phyloP scores from a whole-genome alignment of 495 filamentous ascomycete species.

The Penicillium canariense region DNA sequence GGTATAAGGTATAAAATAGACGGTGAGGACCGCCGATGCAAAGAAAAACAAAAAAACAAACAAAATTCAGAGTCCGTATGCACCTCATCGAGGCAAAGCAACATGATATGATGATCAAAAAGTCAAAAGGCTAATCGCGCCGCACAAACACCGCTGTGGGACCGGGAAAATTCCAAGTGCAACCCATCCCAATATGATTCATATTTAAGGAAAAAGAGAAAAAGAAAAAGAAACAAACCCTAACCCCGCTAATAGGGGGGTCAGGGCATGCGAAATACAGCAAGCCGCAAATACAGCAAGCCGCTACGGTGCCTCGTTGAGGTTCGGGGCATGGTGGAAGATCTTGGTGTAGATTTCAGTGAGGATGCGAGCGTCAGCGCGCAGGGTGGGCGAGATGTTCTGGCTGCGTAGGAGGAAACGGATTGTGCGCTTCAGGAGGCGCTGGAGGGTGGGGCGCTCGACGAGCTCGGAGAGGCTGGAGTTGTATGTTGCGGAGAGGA shows the following conservation, averaged over 20 bases:
- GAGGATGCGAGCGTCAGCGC: conserved; percentile 65
- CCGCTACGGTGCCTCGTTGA: background rate
- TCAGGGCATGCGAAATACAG: background rate
- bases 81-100: background rate
- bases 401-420: conserved; percentile 60
- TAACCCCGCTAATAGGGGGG: background rate
- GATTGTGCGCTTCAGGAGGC: conserved; percentile 62
- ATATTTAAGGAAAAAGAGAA: background rate
- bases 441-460: conserved; percentile 45
- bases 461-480: conserved; percentile 54
- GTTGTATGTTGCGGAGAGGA: conserved; percentile 76
- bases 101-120: too few relatives aligned
- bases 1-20: background rate
- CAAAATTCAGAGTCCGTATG: background rate
- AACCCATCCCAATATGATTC: too few relatives aligned
- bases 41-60: background rate
- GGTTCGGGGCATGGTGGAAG: conserved; percentile 32
- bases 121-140: too few relatives aligned
- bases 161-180: too few relatives aligned
- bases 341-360: conserved; percentile 56
- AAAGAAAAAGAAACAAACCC: background rate
- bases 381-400: conserved; percentile 64
- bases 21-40: conserved; percentile 1
- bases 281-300: background rate
- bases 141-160: too few relatives aligned